Base-by-base conservation (phyloP, 2,329 filamentous ascomycete genomes). In the Arthrinium puccinioides region DNA sequence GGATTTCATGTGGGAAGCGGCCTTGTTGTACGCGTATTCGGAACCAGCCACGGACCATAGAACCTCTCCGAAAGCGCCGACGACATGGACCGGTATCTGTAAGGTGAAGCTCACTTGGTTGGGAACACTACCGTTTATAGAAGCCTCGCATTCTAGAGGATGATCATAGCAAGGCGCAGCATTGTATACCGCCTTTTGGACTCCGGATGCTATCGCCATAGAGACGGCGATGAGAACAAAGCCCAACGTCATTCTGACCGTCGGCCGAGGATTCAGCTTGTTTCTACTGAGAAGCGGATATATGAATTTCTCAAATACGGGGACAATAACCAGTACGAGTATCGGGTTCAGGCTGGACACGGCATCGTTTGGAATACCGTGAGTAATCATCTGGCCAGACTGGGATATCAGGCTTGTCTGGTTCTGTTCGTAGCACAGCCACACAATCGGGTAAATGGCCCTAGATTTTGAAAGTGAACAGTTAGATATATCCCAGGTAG, bases 371-470 rank as follows among this genome's bases (percentile, higher is more conserved):
- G 70, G 67, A 4, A 72, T 56, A 24, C 69, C 69, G 38, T 66
- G 54, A 4, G 66, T 59, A 10, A 55, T 43, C 68, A 74, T 71
- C 34, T 63, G 65, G 2, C 62, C 62, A 15, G 67, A 69, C 51
- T 76, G 72, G 14, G 70, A 69, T 41, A 74, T 69, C 47, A 77
- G 59, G 56, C 77, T 77, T 53, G 66, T 65, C 44, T 69, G 68
- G 54, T 76, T 73, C 48, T 78, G 74, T 38, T 66, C 66, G 53
- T 75, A 76, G 35, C 70, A 66, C 9, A 79, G 62, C 69, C 71
- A 77, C 58, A 71, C 76, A 42, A 73, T 62, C 16, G 70, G 69
- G 41, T 71, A 70, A 13, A 43, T 28, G 19, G 40, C 25, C 6
- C 41, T 39, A 36, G 34, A 30, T 9, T 11, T 5, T 5, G 14